Conservation (phyloP, 2,329 filamentous ascomycete species). For the Emergomyces pasteurianus region DNA sequence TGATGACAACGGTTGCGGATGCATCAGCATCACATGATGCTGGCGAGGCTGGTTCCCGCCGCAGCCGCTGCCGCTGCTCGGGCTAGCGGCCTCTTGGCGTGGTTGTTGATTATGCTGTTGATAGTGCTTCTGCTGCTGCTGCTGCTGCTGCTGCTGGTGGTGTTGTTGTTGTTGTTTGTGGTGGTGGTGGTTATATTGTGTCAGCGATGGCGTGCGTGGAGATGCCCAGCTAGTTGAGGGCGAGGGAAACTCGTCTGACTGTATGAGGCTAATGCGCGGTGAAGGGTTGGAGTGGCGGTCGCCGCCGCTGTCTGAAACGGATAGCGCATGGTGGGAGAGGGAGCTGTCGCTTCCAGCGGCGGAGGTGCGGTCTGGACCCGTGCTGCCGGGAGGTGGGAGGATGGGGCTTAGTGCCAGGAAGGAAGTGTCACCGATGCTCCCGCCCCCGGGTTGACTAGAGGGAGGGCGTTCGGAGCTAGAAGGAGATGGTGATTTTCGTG, state of each 20-base stretch:
- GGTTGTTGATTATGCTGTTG: background rate
- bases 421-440: background rate
- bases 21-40: background rate
- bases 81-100: background rate
- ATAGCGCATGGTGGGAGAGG: background rate
- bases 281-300: slow-evolving; percentile 23
- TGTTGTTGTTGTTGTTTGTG: slow-evolving; percentile 24
- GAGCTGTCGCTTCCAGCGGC: background rate
- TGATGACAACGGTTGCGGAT: slow-evolving; percentile 9
- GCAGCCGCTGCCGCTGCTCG: background rate
- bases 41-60: background rate
- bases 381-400: background rate
- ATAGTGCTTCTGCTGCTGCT: slow-evolving; percentile 1
- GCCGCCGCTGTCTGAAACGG: slow-evolving; percentile 12
- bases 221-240: slow-evolving; percentile 22
- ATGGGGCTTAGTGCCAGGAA: background rate
- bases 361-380: background rate
- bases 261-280: slow-evolving; percentile 23
- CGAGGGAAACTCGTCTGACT: slow-evolving; percentile 29
- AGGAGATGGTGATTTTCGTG: slow-evolving; percentile 1
- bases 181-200: slow-evolving; percentile 27
- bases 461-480: background rate
- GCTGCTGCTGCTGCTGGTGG: slow-evolving; percentile 22
- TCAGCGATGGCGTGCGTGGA: slow-evolving; percentile 9
- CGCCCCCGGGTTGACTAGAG: background rate